Base-by-base conservation (phyloP, 495 filamentous ascomycete species). In the Lasiosphaeria hispida region DNA sequence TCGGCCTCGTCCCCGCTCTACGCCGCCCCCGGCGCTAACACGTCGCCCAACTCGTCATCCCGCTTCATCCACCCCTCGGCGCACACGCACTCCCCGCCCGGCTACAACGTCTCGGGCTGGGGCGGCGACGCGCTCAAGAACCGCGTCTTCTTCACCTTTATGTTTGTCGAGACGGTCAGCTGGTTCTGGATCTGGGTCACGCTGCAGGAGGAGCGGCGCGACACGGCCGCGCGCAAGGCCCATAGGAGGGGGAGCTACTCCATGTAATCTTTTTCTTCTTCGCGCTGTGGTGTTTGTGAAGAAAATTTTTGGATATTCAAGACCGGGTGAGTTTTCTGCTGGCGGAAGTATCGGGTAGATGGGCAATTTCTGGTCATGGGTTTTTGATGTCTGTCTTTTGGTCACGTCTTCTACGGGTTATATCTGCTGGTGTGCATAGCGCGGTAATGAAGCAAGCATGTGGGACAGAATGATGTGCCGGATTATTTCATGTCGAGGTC, bases 171-270 rank as follows among this genome's bases (percentile, higher is more conserved):
- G 77, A 86, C 91, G 72, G 76, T 91, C 65, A 80, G 82, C 52
- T 96, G 91, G 91, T 89, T 95, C 69, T 96, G 90, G 90, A 87
- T 89, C 19, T 80, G 73, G 71, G 72, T 82, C 17, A 83, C 77
- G 40, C 62, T 85, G 60, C 74, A 76, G 54, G 78, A 83, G 61
- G 78, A 82, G 71, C 62, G 72, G 40, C 63, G 60, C 17, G 75
- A 72, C 13, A 52, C 77, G n/a, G 33, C 69, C 14, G 60, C 64
- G 1, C 67, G 67, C 45, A 71, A 71, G 64, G 60, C 47, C 34
- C 33, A 48, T 57, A 64, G 64, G 50, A 64, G 69, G 57, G 62
- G 68, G 50, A 67, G 64, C 17, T 70, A 72, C 43, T 52, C 64
- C 35, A 43, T 63, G 13, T 36, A 11, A 11, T 14, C 6, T 17